Evolutionary conservation across 176 grass and related monocot genomes (phyloP).

Genomic region (Chrysopogon serrulatus): DNA sequence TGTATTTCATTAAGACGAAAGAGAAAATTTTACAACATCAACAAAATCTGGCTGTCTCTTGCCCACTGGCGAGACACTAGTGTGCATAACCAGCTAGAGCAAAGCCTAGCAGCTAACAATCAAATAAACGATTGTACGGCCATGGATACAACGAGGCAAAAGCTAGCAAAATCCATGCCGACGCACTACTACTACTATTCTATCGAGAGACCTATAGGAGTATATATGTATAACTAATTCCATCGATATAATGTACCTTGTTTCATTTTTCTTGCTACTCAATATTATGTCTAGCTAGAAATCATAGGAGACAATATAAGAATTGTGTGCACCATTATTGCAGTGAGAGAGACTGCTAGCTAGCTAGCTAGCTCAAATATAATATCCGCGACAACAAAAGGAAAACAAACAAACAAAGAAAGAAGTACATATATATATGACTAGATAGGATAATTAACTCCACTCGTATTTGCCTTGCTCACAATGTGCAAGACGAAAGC

Average conservation of each 20-base stretch:
- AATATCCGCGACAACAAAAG: neutral
- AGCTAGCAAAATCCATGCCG: neutral
- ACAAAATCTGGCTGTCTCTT: too few relatives aligned
- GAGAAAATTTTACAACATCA: too few relatives aligned
- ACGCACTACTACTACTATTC: neutral
- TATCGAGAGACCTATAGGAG: neutral
- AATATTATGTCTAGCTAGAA: neutral
- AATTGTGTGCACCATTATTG: neutral
- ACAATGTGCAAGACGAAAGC: neutral
- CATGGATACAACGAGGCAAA: too few relatives aligned
- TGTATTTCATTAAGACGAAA: too few relatives aligned
- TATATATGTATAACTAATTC: neutral
- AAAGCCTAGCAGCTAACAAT: too few relatives aligned
- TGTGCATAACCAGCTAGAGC: too few relatives aligned
- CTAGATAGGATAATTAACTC: neutral
- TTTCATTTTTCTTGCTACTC: neutral
- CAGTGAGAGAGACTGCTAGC: neutral
- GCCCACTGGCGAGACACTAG: too few relatives aligned
- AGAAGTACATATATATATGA: neutral
- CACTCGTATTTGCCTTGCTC: neutral
- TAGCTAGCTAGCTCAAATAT: neutral
- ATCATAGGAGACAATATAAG: neutral
- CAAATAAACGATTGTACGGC: too few relatives aligned
- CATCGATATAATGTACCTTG: neutral
- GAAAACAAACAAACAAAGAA: neutral